Percentiles rank a stretch among this genome's conserved stretches.
These are phyloP conservation scores for Rhododendron griersonianum DNA, from an alignment of 148 eudicot genomes.

Conservation along the genomic window DNA sequence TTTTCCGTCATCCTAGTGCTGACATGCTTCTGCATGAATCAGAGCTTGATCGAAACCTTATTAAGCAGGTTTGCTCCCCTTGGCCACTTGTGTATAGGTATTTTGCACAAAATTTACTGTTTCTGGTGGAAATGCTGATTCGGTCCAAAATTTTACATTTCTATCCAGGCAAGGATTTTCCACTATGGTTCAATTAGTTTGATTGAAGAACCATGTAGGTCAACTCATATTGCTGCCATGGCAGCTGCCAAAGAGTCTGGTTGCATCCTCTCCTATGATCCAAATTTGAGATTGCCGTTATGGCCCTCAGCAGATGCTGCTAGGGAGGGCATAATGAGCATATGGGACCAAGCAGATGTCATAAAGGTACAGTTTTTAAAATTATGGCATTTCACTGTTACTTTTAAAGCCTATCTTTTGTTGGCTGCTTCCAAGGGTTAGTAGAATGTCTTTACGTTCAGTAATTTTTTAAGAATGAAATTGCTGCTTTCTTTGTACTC, in stretches of 20 bases:
- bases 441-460: neutral
- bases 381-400: neutral
- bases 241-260: slow-evolving; percentile 62
- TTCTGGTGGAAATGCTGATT: neutral
- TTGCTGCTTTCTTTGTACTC: neutral
- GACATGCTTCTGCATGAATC: slow-evolving; percentile 77
- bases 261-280: slow-evolving; percentile 75
- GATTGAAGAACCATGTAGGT: slow-evolving; percentile 80
- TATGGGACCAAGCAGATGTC: slow-evolving; percentile 88
- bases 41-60: slow-evolving; percentile 64
- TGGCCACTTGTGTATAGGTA: neutral
- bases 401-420: neutral
- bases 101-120: neutral
- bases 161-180: slow-evolving; percentile 68
- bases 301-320: slow-evolving; percentile 92
- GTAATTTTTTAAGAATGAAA: neutral
- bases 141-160: neutral
- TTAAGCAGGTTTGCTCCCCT: slow-evolving; percentile 52
- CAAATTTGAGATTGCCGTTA: slow-evolving; percentile 71
- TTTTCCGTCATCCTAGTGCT: slow-evolving; percentile 79
- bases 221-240: slow-evolving; percentile 82
- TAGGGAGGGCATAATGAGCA: slow-evolving; percentile 64
- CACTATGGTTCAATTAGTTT: slow-evolving; percentile 89
- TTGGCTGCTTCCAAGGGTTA: neutral
- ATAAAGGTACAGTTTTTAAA: slow-evolving; percentile 48